Percentiles rank a stretch among this genome's conserved stretches.
These are phyloP conservation scores for Candida silvicultrix DNA, from an alignment of 805 yeast genomes.

Conservation along the genomic window DNA sequence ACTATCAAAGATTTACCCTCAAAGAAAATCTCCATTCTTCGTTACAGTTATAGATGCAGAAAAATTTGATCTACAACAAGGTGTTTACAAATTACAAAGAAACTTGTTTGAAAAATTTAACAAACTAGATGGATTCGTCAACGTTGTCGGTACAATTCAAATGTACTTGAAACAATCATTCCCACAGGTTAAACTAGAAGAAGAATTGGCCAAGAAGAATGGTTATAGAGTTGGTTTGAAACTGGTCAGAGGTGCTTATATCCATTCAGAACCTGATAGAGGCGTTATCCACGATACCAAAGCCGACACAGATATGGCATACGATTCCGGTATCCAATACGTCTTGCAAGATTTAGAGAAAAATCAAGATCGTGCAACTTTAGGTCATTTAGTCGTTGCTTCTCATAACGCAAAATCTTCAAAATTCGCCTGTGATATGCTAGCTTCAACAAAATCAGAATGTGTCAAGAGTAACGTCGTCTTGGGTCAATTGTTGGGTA, in stretches of 20 bases:
- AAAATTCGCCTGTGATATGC: constrained; percentile 55
- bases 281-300: constrained; percentile 69
- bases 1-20: constrained; percentile 47
- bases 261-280: constrained; percentile 81
- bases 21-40: constrained; percentile 64
- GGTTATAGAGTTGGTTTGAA: constrained; percentile 77
- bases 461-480: constrained; percentile 54
- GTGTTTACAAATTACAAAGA: constrained; percentile 88
- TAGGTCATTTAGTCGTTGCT: constrained; percentile 84
- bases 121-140: constrained; percentile 46
- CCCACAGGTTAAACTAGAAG: constrained; percentile 55
- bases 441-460: constrained; percentile 27
- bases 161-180: constrained; percentile 78
- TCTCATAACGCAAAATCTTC: constrained; percentile 84
- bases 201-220: constrained; percentile 50
- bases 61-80: constrained; percentile 79
- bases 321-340: constrained; percentile 60
- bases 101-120: constrained; percentile 71
- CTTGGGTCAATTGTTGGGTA: constrained; percentile 87
- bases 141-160: constrained; percentile 88
- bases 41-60: constrained; percentile 88
- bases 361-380: constrained; percentile 38
- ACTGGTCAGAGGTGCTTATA: constrained; percentile 92
- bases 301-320: constrained; percentile 71
- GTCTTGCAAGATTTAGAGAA: constrained; percentile 45